A percentile compares a stretch with the other conserved stretches of the same genome.
These are phyloP conservation scores for Pyrenophora seminiperda DNA, from an alignment of 2,329 filamentous ascomycete species.

Conservation along the genomic window DNA sequence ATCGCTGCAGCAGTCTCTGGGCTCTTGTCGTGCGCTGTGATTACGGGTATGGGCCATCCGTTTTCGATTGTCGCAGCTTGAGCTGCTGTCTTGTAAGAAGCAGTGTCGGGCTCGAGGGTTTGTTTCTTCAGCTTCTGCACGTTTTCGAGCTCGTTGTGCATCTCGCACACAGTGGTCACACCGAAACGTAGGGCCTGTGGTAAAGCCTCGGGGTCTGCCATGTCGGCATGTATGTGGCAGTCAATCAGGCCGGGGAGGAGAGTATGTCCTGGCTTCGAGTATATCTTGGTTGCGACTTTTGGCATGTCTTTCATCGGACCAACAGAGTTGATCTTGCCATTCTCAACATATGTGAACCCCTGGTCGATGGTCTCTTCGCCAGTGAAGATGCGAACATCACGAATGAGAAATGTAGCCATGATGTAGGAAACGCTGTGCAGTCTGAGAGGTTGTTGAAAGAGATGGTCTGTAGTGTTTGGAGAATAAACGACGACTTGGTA, in stretches of 20 bases:
- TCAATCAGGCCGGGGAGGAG: conserved; percentile 59
- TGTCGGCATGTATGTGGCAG: conserved; percentile 55
- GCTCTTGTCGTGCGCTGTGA: conserved; percentile 48
- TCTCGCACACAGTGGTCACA: conserved; percentile 59
- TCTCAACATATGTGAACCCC: conserved; percentile 50
- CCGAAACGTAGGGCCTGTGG: conserved; percentile 56
- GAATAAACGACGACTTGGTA: too few relatives aligned
- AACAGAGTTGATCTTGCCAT: conserved; percentile 50
- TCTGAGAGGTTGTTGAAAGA: too few relatives aligned
- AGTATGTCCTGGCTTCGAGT: conserved; percentile 55
- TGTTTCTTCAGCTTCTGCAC: conserved; percentile 39
- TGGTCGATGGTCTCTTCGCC: conserved; percentile 50
- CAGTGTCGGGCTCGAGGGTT: conserved; percentile 42
- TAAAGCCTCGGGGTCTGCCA: conserved; percentile 48
- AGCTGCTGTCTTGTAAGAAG: conserved; percentile 57
- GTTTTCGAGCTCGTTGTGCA: conserved; percentile 49
- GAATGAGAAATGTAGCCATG: conserved; percentile 49
- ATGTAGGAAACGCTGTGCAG: neutral
- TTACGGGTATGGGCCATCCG: conserved; percentile 57
- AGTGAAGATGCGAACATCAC: conserved; percentile 55
- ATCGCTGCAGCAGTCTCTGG: conserved; percentile 48
- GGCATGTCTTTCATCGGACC: conserved; percentile 28
- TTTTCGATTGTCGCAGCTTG: conserved; percentile 58
- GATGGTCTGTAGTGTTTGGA: too few relatives aligned
- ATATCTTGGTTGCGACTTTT: conserved; percentile 26